Evolutionary conservation across 2,329 filamentous ascomycete genomes (phyloP), one percentile per base, ranked within the genome.

Genomic region (Colletotrichum cereale): DNA sequence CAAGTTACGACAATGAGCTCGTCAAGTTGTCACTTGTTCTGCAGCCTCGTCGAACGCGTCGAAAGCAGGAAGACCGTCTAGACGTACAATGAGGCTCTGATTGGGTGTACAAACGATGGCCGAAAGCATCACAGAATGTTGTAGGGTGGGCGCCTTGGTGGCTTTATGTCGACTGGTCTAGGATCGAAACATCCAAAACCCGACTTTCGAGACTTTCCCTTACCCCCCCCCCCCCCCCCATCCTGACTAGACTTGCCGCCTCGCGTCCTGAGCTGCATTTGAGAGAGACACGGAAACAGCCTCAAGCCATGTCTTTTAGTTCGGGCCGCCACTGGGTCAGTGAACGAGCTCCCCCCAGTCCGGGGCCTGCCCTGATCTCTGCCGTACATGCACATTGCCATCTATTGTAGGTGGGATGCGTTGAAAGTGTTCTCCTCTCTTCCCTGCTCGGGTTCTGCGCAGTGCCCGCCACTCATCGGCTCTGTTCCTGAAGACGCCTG

Each of bases 301-400:
- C 56, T 42, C 58, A 58, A 68, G 68, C 62, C 57, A 70, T 72
- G 72, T 74, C n/a, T n/a, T 71, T 74, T 72, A 60, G 68, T 48
- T 66, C 69, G 44, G 69, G 50, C 58, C 69, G 69, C 69, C 65
- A 64, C 69, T 40, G 52, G 48, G 38, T 61, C 58, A 12, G 48
- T 64, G 44, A 53, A 42, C 40, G 44, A 69, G 60, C 69, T 53
- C 65, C 40, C 42, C 60, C 34, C n/a, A n/a, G 57, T 64, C 65
- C 52, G 21, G 31, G 56, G 38, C 52, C 52, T 50, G 52, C 36
- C 52, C 68, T 58, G 44, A 44, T 40, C 2, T 29, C 6, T 31
- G 31, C 29, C 48, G 60, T 60, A 53, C 52, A n/a, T 24, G 44
- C 3, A 1, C 44, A 47, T 60, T 68, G 58, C 55, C 65, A 55